Percentiles rank a stretch among this genome's conserved stretches.
These are phyloP conservation scores for Fusarium sororula DNA, from an alignment of 2,329 filamentous ascomycete species.

Conservation along the genomic window DNA sequence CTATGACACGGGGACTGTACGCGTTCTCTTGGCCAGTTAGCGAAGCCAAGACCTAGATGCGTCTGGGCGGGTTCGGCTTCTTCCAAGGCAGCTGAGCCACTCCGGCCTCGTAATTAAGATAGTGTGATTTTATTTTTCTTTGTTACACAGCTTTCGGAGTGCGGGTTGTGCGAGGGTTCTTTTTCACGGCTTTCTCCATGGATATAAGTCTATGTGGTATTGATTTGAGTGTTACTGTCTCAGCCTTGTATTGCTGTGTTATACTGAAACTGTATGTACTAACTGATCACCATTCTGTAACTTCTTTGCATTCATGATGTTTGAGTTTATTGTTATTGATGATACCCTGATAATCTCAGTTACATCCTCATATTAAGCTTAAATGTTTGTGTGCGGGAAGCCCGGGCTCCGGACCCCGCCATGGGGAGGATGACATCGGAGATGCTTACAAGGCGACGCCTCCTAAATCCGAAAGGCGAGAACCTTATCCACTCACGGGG, in stretches of 20 bases:
- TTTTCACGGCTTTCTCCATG: neutral
- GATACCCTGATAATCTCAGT: neutral
- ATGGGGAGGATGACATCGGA: neutral
- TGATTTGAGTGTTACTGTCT: neutral
- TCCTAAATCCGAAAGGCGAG: slow-evolving; percentile 18
- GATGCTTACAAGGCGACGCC: neutral
- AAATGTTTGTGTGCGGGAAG: slow-evolving; percentile 1
- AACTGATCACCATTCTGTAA: fast-evolving
- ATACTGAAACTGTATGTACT: neutral
- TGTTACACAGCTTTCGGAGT: neutral
- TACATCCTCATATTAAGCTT: slow-evolving; percentile 8
- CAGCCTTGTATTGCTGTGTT: neutral
- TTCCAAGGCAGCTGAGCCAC: slow-evolving; percentile 33
- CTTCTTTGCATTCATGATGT: neutral
- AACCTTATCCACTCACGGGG: slow-evolving; percentile 1
- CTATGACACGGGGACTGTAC: slow-evolving; percentile 16
- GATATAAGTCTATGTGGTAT: neutral
- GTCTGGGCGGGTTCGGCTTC: slow-evolving; percentile 7
- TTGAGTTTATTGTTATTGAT: no score
- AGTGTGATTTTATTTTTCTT: neutral
- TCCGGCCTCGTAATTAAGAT: slow-evolving; percentile 12
- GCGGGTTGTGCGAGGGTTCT: neutral
- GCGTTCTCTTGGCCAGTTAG: slow-evolving; percentile 16
- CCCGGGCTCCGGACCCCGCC: slow-evolving; percentile 9
- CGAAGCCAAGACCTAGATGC: slow-evolving; percentile 7